phyloP scores from a whole-genome alignment of 164 flowering plant genomes.

The Vitis labrusca region DNA sequence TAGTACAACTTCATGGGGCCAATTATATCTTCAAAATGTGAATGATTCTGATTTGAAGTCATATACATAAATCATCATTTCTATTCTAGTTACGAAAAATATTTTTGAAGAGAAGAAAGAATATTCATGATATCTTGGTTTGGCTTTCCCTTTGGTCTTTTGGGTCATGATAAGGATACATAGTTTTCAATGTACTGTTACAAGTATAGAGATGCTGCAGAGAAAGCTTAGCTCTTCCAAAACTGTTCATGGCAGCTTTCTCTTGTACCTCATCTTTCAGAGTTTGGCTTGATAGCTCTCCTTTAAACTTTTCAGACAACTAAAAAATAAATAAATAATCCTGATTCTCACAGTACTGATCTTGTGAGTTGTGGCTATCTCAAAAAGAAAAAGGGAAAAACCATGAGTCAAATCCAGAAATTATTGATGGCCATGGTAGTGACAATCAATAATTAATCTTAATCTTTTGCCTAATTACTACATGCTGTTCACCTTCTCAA shows the following conservation, averaged over 20 bases:
- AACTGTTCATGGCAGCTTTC: conserved; percentile 4
- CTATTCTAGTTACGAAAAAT: background rate
- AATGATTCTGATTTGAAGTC: conserved; percentile 7
- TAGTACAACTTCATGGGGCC: conserved; percentile 9
- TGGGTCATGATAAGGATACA: background rate
- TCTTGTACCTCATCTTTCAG: background rate
- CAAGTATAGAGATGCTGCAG: background rate
- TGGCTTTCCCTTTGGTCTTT: background rate
- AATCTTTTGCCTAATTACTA: no score
- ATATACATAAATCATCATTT: conserved; percentile 2
- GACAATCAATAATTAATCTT: no score
- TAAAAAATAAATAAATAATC: background rate
- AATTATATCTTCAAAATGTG: background rate
- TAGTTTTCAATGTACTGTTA: background rate
- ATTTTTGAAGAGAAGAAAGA: background rate
- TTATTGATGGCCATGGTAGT: no score
- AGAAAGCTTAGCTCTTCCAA: background rate
- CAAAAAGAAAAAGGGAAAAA: no score
- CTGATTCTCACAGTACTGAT: background rate
- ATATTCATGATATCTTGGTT: background rate
- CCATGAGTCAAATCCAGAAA: no score
- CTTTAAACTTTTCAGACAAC: background rate
- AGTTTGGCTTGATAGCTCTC: background rate
- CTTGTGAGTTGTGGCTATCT: background rate
- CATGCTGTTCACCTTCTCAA: no score